phyloP scores from a whole-genome alignment of 352 stramenopile species.

The Pythium guiyangense region DNA sequence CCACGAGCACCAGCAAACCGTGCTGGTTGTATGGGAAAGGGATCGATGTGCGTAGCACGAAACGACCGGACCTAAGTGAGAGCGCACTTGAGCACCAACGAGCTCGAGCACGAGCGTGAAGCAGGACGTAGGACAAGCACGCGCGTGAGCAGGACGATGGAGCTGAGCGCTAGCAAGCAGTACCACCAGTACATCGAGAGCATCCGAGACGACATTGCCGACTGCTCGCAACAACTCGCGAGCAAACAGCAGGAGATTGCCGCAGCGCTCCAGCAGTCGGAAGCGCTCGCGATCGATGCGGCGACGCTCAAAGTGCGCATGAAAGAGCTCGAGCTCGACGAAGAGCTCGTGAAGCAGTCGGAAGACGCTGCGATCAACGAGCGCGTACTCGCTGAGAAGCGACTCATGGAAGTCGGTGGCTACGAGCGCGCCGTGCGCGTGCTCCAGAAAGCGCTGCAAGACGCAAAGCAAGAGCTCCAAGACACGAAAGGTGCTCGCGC shows the following conservation, averaged over 20 bases:
- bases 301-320: slow-evolving; percentile 43
- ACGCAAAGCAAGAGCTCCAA: slow-evolving; percentile 49
- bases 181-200: slow-evolving; percentile 37
- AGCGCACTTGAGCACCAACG: too few species aligned
- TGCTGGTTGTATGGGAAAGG: too few species aligned
- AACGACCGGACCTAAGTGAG: not conserved
- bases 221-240: slow-evolving; percentile 31
- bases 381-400: slow-evolving; percentile 53
- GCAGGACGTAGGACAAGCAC: too few species aligned
- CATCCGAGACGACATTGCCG: slow-evolving; percentile 27
- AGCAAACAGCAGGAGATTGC: slow-evolving; percentile 31
- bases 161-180: slow-evolving; percentile 25
- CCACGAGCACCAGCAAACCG: too few species aligned
- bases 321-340: slow-evolving; percentile 57
- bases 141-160: too few species aligned
- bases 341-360: slow-evolving; percentile 38
- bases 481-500: slow-evolving; percentile 48
- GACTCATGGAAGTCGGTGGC: slow-evolving; percentile 58
- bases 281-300: slow-evolving; percentile 50
- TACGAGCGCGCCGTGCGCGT: slow-evolving; percentile 52
- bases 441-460: slow-evolving; percentile 42
- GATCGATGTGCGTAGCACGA: not conserved
- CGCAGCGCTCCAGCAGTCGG: slow-evolving; percentile 28
- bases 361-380: slow-evolving; percentile 46
- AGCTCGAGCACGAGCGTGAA: too few species aligned